phyloP scores from a whole-genome alignment of 164 flowering plant species.

The Vitis labrusca region DNA sequence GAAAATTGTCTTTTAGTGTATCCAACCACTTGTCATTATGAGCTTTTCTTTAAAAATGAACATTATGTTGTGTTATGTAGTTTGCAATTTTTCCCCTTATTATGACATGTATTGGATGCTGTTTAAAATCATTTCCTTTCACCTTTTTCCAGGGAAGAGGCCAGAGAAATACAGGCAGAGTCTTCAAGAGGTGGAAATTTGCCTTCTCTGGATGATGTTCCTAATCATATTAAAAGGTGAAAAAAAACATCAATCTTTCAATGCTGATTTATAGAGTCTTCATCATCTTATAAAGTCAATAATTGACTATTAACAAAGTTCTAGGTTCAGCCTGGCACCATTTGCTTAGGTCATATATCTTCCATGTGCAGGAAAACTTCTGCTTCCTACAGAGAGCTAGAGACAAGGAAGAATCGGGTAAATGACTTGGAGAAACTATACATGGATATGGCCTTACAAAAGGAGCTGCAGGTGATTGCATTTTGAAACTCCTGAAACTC shows the following conservation, averaged over 20 bases:
- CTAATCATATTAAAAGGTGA: slow-evolving; percentile 53
- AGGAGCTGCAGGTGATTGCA: slow-evolving; percentile 66
- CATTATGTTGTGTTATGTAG: no score
- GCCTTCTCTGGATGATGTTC: slow-evolving; percentile 30
- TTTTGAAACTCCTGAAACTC: background rate
- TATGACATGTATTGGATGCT: no score
- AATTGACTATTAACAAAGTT: background rate
- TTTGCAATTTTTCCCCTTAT: no score
- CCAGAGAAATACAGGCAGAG: slow-evolving; percentile 44
- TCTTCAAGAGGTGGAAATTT: slow-evolving; percentile 14
- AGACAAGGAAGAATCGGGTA: slow-evolving; percentile 60
- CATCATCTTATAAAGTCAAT: no score
- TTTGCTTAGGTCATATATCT: background rate
- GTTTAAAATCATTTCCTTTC: background rate
- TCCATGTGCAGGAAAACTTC: slow-evolving; percentile 51
- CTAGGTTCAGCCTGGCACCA: background rate
- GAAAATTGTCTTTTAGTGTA: no score
- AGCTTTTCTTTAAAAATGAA: no score
- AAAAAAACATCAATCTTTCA: background rate
- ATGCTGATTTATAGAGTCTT: background rate
- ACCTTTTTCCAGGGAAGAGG: background rate
- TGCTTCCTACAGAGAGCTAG: slow-evolving; percentile 69
- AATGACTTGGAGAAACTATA: slow-evolving; percentile 59
- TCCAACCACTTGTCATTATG: no score
- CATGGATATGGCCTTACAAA: slow-evolving; percentile 70